Conservation (phyloP, 2,329 filamentous ascomycete genomes). For the Aspergillus ochraceus region DNA sequence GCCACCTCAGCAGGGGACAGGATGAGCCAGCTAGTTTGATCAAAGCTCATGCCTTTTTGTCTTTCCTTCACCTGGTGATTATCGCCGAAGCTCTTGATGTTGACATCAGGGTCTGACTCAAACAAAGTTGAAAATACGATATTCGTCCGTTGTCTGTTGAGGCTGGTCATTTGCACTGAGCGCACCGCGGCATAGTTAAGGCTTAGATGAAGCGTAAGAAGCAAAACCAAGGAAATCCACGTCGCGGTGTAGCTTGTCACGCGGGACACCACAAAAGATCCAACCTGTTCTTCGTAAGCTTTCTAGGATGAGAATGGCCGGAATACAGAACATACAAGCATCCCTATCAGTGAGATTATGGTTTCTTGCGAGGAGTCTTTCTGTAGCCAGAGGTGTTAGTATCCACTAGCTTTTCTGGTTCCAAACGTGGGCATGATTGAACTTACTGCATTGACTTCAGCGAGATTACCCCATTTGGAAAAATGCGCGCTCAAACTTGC, state of each 20-base stretch:
- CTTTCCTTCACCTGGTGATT: background rate
- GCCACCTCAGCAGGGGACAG: slow-evolving; percentile 68
- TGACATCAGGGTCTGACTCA: slow-evolving; percentile 29
- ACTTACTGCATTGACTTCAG: slow-evolving; percentile 80
- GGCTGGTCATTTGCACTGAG: slow-evolving; percentile 75
- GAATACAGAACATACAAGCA: slow-evolving; percentile 58
- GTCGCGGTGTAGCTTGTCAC: slow-evolving; percentile 72
- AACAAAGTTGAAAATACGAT: slow-evolving; percentile 67
- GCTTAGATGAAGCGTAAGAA: slow-evolving; percentile 74
- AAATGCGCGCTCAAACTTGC: slow-evolving; percentile 91
- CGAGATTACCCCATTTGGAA: slow-evolving; percentile 80
- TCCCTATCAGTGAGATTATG: slow-evolving; percentile 81
- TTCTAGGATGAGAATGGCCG: background rate
- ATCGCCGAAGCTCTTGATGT: background rate
- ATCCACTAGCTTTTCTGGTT: background rate
- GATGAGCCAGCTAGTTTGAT: slow-evolving; percentile 11
- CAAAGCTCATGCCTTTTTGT: background rate
- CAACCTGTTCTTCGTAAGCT: slow-evolving; percentile 49
- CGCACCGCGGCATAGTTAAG: slow-evolving; percentile 87
- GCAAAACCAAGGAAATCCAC: slow-evolving; percentile 68
- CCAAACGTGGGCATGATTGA: background rate
- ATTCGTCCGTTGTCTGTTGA: slow-evolving; percentile 84
- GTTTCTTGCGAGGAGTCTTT: slow-evolving; percentile 96
- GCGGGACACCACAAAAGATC: slow-evolving; percentile 75
- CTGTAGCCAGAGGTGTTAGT: slow-evolving; percentile 30